phyloP scores from a whole-genome alignment of 495 filamentous ascomycete species.

The Bathelium albidoporum region DNA sequence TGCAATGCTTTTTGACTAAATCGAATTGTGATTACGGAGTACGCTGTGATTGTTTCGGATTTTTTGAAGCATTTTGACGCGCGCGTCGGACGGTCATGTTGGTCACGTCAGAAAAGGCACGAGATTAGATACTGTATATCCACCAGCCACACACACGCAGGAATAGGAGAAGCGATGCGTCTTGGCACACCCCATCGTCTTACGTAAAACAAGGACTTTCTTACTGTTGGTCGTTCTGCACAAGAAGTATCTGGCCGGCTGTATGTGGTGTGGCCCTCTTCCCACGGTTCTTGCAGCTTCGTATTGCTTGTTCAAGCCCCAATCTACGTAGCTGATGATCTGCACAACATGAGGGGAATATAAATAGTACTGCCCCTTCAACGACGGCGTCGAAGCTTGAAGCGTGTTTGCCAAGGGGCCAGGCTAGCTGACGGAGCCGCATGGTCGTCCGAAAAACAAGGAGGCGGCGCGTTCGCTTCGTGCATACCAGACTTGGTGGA shows the following conservation, averaged over 20 bases:
- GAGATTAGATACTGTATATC: too few relatives aligned
- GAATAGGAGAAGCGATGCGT: not conserved
- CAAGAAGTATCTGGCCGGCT: not conserved
- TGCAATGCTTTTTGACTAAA: not conserved
- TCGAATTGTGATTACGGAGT: not conserved
- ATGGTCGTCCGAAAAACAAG: not conserved
- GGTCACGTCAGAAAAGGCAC: not conserved
- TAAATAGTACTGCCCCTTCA: not conserved
- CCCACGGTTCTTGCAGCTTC: not conserved
- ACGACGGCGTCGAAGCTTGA: not conserved
- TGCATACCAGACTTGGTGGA: not conserved
- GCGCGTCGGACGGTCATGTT: not conserved
- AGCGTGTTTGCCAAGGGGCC: not conserved
- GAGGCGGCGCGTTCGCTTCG: not conserved
- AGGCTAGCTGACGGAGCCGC: not conserved
- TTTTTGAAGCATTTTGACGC: not conserved
- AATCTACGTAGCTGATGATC: not conserved
- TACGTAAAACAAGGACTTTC: not conserved
- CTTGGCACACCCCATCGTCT: not conserved
- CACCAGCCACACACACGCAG: not conserved
- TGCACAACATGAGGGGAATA: not conserved
- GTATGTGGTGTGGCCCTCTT: not conserved
- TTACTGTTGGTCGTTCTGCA: not conserved
- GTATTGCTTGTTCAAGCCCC: not conserved
- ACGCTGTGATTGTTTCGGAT: not conserved